Evolutionary conservation across 2,329 filamentous ascomycete genomes (phyloP).

Genomic region (Tolypocladium guangdongense): DNA sequence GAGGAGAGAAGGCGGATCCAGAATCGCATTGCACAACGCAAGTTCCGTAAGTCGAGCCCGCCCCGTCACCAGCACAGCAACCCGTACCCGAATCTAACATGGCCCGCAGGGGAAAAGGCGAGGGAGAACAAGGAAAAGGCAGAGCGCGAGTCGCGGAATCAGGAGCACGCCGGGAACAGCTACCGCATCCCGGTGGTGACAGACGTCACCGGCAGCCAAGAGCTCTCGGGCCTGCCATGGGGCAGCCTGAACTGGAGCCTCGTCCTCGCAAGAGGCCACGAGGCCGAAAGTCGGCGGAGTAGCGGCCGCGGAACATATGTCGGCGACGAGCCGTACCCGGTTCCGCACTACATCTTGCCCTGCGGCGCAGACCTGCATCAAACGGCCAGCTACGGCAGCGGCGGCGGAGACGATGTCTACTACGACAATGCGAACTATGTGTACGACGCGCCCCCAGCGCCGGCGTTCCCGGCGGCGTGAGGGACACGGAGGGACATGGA

Average conservation of each 20-base stretch:
- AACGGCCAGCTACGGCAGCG: slow-evolving; percentile 20
- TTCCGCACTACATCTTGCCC: slow-evolving; percentile 15
- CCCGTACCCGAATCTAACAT: slow-evolving; percentile 3
- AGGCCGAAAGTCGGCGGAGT: slow-evolving; percentile 32
- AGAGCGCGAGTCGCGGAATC: slow-evolving; percentile 53
- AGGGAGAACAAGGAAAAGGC: slow-evolving; percentile 56
- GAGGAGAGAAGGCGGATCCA: slow-evolving; percentile 64
- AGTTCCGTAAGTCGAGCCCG: slow-evolving; percentile 49
- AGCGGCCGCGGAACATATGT: slow-evolving; percentile 26
- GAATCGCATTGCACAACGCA: slow-evolving; percentile 65
- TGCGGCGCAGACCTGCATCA: slow-evolving; percentile 13
- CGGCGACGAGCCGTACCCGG: slow-evolving; percentile 21
- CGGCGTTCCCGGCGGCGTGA: slow-evolving; percentile 1
- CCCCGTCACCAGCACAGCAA: no score
- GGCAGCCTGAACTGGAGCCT: slow-evolving; percentile 54
- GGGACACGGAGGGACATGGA: no score
- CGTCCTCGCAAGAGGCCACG: slow-evolving; percentile 39
- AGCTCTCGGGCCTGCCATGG: slow-evolving; percentile 60
- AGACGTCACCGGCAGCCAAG: slow-evolving; percentile 39
- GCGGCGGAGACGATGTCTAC: slow-evolving; percentile 21
- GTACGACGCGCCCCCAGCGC: slow-evolving; percentile 12
- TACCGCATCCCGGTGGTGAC: slow-evolving; percentile 50
- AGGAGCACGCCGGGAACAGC: slow-evolving; percentile 49
- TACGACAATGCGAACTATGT: slow-evolving; percentile 18
- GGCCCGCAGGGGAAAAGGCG: slow-evolving; percentile 51